These are phyloP conservation scores for Rhizopogon vinicolor DNA, from an alignment of 768 basidiomycete genomes.

Conservation along the genomic window DNA sequence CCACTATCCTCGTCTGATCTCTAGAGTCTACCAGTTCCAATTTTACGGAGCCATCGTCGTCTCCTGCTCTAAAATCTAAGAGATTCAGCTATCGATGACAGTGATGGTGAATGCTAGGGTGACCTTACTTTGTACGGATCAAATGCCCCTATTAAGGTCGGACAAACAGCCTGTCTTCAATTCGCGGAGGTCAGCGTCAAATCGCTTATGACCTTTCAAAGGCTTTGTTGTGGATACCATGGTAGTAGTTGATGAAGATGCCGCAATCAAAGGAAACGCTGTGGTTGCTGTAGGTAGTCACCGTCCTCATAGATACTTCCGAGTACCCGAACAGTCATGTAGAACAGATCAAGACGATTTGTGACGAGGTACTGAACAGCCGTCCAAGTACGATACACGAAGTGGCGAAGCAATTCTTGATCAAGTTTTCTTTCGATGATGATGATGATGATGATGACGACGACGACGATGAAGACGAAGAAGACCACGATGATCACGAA, in stretches of 20 bases:
- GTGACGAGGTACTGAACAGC: conserved; percentile 41
- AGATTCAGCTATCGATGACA: neutral
- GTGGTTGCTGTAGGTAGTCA: neutral
- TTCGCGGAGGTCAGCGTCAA: conserved; percentile 52
- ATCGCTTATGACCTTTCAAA: conserved; percentile 54
- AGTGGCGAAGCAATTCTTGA: conserved; percentile 40
- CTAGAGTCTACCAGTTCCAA: conserved; percentile 35
- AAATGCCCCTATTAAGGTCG: conserved; percentile 32
- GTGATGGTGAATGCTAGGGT: neutral
- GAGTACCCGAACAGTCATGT: too few species aligned
- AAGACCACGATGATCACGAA: too few species aligned
- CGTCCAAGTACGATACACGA: conserved; percentile 40
- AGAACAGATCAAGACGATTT: conserved; percentile 32
- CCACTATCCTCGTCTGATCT: conserved; percentile 29
- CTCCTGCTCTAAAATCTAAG: conserved; percentile 48
- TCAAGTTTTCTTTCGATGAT: conserved; percentile 22
- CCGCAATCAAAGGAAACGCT: neutral
- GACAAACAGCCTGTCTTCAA: conserved; percentile 32
- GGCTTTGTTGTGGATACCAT: conserved; percentile 1
- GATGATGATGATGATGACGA: conserved; percentile 35
- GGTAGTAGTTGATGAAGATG: neutral
- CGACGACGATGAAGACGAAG: conserved; percentile 30
- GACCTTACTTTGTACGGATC: conserved; percentile 39
- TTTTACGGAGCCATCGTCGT: conserved; percentile 62
- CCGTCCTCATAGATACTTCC: too few species aligned